Conservation (phyloP, 345 rosid species). For the sweet orange (Citrus sinensis) region DNA sequence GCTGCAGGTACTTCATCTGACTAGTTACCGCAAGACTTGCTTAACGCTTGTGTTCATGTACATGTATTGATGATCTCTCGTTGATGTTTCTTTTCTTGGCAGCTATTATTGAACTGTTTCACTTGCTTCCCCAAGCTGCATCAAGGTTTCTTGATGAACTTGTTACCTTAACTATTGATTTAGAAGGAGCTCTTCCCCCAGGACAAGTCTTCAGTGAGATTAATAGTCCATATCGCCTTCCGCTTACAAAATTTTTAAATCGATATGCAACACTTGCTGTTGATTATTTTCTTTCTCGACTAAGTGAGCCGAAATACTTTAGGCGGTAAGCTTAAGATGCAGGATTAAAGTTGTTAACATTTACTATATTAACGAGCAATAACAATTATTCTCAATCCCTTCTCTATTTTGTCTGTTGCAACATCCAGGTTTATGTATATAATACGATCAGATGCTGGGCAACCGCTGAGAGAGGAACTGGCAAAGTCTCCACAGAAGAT, state of each 20-base stretch:
- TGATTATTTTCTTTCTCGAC: conserved; percentile 91
- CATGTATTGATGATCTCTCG: conserved; percentile 7
- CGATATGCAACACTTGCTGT: conserved; percentile 91
- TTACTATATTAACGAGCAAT: neutral
- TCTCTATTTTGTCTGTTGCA: neutral
- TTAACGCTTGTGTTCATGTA: neutral
- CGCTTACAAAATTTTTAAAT: conserved; percentile 87
- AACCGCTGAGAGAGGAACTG: conserved; percentile 90
- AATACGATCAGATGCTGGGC: conserved; percentile 93
- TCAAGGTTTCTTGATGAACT: conserved; percentile 94
- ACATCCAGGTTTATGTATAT: conserved; percentile 89
- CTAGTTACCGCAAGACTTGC: neutral
- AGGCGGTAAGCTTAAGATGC: conserved; percentile 65
- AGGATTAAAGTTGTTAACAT: conserved; percentile 4
- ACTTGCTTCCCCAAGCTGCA: conserved; percentile 96
- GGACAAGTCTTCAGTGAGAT: conserved; percentile 94
- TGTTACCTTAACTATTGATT: conserved; percentile 84
- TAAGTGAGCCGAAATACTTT: conserved; percentile 89
- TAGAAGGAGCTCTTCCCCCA: conserved; percentile 88
- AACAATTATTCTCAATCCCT: neutral
- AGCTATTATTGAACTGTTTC: conserved; percentile 99
- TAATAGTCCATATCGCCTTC: conserved; percentile 97
- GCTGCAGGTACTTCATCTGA: conserved; percentile 71
- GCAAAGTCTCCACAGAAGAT: conserved; percentile 92
- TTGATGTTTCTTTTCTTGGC: conserved; percentile 35